Evolutionary conservation across 2,329 filamentous ascomycete genomes (phyloP).

Genomic region (Didymella exigua): DNA sequence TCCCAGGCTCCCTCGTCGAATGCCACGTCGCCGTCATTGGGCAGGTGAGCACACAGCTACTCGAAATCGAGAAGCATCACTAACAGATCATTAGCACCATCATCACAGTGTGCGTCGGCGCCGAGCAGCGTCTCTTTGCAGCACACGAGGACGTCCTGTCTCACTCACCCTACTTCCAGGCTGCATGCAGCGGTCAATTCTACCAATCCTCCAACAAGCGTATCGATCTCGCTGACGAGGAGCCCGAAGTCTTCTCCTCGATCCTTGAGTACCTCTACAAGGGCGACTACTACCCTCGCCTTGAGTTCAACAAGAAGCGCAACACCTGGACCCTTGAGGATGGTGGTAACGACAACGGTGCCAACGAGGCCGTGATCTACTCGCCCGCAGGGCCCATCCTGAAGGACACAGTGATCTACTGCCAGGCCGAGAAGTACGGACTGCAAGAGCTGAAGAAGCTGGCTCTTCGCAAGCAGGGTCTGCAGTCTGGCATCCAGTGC

Average conservation of each 20-base stretch:
- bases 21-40: conserved; percentile 44
- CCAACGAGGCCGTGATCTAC: conserved; percentile 61
- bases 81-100: conserved; percentile 57
- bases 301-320: conserved; percentile 79
- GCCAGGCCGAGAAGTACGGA: conserved; percentile 81
- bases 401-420: conserved; percentile 91
- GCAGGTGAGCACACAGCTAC: conserved; percentile 39
- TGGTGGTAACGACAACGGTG: conserved; percentile 47
- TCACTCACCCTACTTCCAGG: conserved; percentile 78
- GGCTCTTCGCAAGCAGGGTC: conserved; percentile 84
- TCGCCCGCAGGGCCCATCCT: conserved; percentile 69
- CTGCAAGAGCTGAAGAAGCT: conserved; percentile 84
- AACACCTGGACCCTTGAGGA: conserved; percentile 84
- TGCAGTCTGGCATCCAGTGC: conserved; percentile 82
- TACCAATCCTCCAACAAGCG: conserved; percentile 68
- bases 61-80: conserved; percentile 6
- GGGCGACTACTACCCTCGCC: conserved; percentile 86
- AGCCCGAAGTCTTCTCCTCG: conserved; percentile 88
- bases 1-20: conserved; percentile 42
- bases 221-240: conserved; percentile 81
- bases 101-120: conserved; percentile 80
- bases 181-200: conserved; percentile 67
- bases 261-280: conserved; percentile 93
- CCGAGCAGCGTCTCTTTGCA: conserved; percentile 84
- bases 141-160: conserved; percentile 86